A percentile compares a stretch with the other conserved stretches of the same genome.
phyloP scores from a whole-genome alignment of 805 yeast species.

The Brettanomyces nanus region DNA sequence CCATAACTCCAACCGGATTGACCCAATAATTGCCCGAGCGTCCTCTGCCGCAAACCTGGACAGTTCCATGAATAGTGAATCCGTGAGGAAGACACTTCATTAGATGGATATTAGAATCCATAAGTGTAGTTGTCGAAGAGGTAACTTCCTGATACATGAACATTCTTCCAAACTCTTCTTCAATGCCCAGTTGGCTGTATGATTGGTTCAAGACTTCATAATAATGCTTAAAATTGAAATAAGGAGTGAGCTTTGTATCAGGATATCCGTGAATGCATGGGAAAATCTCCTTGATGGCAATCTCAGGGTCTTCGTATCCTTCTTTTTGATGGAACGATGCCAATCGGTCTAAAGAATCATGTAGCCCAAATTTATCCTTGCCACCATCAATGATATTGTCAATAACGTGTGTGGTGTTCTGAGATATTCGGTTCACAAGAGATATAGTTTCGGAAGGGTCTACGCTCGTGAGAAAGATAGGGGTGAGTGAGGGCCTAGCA shows the following conservation, averaged over 20 bases:
- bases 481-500: slow-evolving; percentile 60
- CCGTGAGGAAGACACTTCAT: slow-evolving; percentile 64
- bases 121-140: slow-evolving; percentile 74
- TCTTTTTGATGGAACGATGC: slow-evolving; percentile 21
- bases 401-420: slow-evolving; percentile 28
- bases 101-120: slow-evolving; percentile 63
- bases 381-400: slow-evolving; percentile 40
- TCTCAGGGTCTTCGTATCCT: slow-evolving; percentile 45
- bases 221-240: slow-evolving; percentile 57
- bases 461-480: slow-evolving; percentile 46
- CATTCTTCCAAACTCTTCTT: slow-evolving; percentile 47
- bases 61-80: slow-evolving; percentile 59
- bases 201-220: slow-evolving; percentile 33
- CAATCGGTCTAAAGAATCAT: slow-evolving; percentile 28
- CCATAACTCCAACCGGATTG: slow-evolving; percentile 86
- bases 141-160: slow-evolving; percentile 80
- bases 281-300: slow-evolving; percentile 47
- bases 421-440: slow-evolving; percentile 27
- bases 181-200: slow-evolving; percentile 21
- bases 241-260: slow-evolving; percentile 50
- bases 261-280: slow-evolving; percentile 37
- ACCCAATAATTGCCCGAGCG: slow-evolving; percentile 95
- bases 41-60: slow-evolving; percentile 88
- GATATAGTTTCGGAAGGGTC: slow-evolving; percentile 22
- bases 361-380: slow-evolving; percentile 48